Evolutionary conservation across 2,329 filamentous ascomycete species (phyloP), one percentile per base, ranked within the genome.

Genomic region (Colletotrichum sojae): DNA sequence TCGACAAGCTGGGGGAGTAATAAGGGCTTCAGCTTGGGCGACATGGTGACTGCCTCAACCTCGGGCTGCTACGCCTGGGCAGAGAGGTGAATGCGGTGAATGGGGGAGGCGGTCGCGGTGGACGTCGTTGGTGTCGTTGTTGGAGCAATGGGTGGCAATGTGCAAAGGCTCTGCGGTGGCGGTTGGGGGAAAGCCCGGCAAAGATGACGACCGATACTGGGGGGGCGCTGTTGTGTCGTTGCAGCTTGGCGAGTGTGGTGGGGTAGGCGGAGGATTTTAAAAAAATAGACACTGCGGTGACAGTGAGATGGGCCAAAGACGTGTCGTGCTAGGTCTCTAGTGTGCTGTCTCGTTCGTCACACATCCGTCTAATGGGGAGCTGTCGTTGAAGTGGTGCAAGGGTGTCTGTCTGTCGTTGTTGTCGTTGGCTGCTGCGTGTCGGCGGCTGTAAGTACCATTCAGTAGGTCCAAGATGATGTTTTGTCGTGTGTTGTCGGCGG

Each of bases 1-100:
- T 88, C 82, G 39, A 88, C 85, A 73, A 88, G 78, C 79, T 85
- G 83, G 52, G 87, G 86, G 65, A 89, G 80, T 71, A 87, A 76
- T 71, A 89, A 79, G 59, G 86, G 85, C 77, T 85, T 88, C 63
- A 89, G 80, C 74, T 81, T 82, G 71, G 82, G 79, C 73, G 84
- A 82, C 84, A 86, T 86, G 75, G 31, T 66, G 66, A 53, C 63
- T 55, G 49, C 31, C 45, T 45, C 52, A 12, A 46, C 59, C 18
- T 51, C 5, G 45, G 45, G 52, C 64, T 52, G 64, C 36, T 51
- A n/a, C 18, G 64, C 58, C 51, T 55, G 13, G 10, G 58, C 63
- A 56, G 51, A 51, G 20, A 45, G 22, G 9, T 22, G 22, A 13
- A 6, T 25, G 16, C 55, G n/a, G 15, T 10, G 9, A 8, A 10